These are phyloP conservation scores for Thermochaetoides thermophila DNA, from an alignment of 495 filamentous ascomycete species.

Conservation along the genomic window DNA sequence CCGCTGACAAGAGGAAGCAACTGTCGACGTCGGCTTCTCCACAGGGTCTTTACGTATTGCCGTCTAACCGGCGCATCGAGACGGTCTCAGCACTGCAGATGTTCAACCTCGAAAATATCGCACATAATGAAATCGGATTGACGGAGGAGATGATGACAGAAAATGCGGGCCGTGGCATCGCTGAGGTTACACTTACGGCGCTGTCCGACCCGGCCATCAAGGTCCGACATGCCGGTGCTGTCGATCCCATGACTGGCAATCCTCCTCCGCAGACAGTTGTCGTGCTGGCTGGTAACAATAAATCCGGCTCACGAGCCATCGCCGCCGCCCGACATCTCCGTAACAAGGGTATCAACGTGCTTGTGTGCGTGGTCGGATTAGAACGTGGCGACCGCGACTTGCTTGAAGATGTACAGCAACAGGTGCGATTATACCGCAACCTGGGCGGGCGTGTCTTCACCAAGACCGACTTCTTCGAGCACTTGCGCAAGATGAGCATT, in stretches of 20 bases:
- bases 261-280: constrained; percentile 47
- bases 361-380: constrained; percentile 69
- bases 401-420: constrained; percentile 56
- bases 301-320: constrained; percentile 67
- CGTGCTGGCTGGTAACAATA: constrained; percentile 77
- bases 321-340: constrained; percentile 76
- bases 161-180: constrained; percentile 77
- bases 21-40: constrained; percentile 9
- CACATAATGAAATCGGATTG: constrained; percentile 67
- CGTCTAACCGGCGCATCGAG: constrained; percentile 59
- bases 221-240: constrained; percentile 26
- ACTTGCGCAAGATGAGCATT: constrained; percentile 26
- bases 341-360: constrained; percentile 61
- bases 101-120: constrained; percentile 79
- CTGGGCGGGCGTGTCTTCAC: constrained; percentile 56
- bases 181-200: constrained; percentile 57
- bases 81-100: constrained; percentile 73
- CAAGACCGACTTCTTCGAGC: constrained; percentile 39
- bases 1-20: constrained; percentile 20
- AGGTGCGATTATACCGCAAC: constrained; percentile 61
- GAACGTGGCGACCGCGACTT: constrained; percentile 50
- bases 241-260: constrained; percentile 16
- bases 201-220: constrained; percentile 41
- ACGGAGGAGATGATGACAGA: constrained; percentile 83
- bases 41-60: constrained; percentile 34